Conservation (phyloP, 352 stramenopile species). For the Phytophthora litchii region DNA sequence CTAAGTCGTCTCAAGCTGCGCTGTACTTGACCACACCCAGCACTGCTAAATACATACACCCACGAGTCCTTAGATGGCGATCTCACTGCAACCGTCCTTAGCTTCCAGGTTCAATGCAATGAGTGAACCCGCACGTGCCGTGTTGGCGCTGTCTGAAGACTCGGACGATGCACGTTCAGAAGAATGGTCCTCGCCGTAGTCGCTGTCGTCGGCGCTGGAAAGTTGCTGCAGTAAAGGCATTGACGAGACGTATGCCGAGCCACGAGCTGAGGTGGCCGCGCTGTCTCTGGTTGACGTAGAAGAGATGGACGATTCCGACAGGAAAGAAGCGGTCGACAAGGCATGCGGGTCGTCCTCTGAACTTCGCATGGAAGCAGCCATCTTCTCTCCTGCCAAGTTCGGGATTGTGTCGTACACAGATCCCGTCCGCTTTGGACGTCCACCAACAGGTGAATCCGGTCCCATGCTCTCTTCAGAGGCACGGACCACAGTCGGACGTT, state of each 20-base stretch:
- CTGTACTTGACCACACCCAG: conserved; percentile 22
- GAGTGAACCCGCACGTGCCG: conserved; percentile 37
- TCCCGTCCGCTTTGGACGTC: conserved; percentile 32
- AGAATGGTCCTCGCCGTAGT: conserved; percentile 32
- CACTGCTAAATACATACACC: conserved; percentile 42
- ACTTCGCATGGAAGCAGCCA: conserved; percentile 18
- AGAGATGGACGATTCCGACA: conserved; percentile 32
- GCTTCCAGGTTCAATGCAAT: conserved; percentile 44
- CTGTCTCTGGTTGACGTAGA: conserved; percentile 34
- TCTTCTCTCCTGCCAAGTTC: conserved; percentile 34
- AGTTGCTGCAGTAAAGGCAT: conserved; percentile 36
- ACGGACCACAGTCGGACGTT: conserved; percentile 1
- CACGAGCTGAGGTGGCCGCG: conserved; percentile 9
- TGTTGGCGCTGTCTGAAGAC: conserved; percentile 32
- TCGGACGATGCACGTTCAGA: conserved; percentile 31
- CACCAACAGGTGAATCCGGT: conserved; percentile 29
- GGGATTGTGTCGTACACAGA: conserved; percentile 42
- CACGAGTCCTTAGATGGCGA: conserved; percentile 39
- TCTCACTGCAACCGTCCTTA: conserved; percentile 40
- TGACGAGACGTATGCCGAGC: conserved; percentile 28
- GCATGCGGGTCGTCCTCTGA: conserved; percentile 21
- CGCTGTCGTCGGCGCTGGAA: conserved; percentile 29
- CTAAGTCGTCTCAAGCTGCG: conserved; percentile 15
- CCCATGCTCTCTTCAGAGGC: conserved; percentile 38
- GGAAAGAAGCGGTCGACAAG: conserved; percentile 32